Evolutionary conservation across 345 rosid genomes (phyloP), one percentile per base, ranked within the genome.

Genomic region (Lumnitzera racemosa): DNA sequence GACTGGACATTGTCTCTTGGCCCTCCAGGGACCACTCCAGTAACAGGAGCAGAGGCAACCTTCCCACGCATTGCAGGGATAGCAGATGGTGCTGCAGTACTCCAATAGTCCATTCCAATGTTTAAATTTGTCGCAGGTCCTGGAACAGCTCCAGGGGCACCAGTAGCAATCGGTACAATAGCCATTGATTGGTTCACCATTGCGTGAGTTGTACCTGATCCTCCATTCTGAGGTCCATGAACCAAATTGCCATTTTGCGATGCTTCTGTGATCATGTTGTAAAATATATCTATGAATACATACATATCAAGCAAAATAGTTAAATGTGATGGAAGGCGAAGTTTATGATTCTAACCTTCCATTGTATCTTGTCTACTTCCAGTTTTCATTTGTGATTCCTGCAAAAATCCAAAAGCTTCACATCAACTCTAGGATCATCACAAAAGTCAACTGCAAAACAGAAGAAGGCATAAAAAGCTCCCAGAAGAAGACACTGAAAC

Each of bases 91-190:
- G 88, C 76, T 62, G 91, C 86, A 57, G 87, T 76, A 53, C 96
- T 96, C 99, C 99, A 94, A 51, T 84, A 94, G 55, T 94, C 99
- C 99, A 90, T 94, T 65, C 99, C 99, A 75, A 94, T 88, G 69
- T 94, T 91, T 68, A 94, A 79, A 75, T 86, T 94, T 60, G 97
- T 90, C 2, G 99, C 67, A 29, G 99, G 99, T 14, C 91, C 91
- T 46, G 91, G 84, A 76, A 83, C 71, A 52, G 78, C 83, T 61
- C 70, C 82, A 12, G 77, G 75, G 47, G 83, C 85, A 56, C 83
- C 51, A 67, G 85, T 79, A 57, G 91, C 59, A 59, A 85, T 72
- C 52, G 96, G 97, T 73, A 83, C 65, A 43, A 81, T 53, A 46
- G 90, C 50, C 80, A 87, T 65, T 9, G 87, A 65, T 57, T 76